Evolutionary conservation across 2,329 filamentous ascomycete species (phyloP).

Genomic region (Rutstroemia sydowiana): DNA sequence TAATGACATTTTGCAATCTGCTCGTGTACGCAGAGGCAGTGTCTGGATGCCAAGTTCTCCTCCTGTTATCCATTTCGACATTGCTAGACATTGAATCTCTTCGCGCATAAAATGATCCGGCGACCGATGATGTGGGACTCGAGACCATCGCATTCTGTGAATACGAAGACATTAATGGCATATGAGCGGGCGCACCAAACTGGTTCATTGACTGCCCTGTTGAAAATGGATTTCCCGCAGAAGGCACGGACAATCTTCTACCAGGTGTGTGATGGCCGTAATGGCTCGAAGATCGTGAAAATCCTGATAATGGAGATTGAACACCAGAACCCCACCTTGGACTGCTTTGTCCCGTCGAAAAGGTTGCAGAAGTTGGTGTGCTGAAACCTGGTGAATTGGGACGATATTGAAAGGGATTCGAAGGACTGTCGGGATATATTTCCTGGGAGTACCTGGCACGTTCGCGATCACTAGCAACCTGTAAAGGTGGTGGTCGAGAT

Average conservation of each 20-base stretch:
- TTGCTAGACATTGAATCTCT: conserved; percentile 57
- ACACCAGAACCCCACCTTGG: conserved; percentile 64
- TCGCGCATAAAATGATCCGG: conserved; percentile 49
- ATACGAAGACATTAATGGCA: conserved; percentile 47
- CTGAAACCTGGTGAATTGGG: conserved; percentile 67
- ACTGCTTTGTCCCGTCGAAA: conserved; percentile 68
- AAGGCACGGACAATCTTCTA: conserved; percentile 76
- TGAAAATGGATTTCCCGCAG: conserved; percentile 66
- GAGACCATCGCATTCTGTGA: conserved; percentile 52
- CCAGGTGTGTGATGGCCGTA: conserved; percentile 63
- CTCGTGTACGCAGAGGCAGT: conserved; percentile 59
- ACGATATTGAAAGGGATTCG: conserved; percentile 58
- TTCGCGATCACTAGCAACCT: conserved; percentile 62
- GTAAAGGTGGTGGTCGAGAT: conserved; percentile 67
- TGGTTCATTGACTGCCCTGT: conserved; percentile 35
- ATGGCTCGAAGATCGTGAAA: conserved; percentile 65
- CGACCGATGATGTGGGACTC: conserved; percentile 58
- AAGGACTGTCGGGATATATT: conserved; percentile 50
- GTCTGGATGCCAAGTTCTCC: conserved; percentile 87
- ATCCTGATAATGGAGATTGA: conserved; percentile 60
- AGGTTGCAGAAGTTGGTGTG: conserved; percentile 78
- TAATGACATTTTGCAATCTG: conserved; percentile 68
- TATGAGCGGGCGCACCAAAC: conserved; percentile 50
- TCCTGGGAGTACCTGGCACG: conserved; percentile 62
- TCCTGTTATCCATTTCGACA: conserved; percentile 69